Conservation (phyloP, 441 rosid genomes). For the Daphne laureola region DNA sequence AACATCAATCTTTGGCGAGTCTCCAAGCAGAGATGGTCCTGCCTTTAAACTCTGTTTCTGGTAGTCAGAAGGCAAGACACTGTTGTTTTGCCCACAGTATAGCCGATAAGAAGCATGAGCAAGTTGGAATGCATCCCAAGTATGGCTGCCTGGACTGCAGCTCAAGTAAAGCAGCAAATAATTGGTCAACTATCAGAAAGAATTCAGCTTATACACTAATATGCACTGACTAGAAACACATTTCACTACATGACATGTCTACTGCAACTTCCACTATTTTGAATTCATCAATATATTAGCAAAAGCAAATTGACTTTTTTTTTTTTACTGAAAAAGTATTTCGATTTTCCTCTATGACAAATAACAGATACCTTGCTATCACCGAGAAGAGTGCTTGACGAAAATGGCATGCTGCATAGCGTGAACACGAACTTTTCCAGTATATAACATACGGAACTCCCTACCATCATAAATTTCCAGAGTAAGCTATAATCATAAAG, state of each 20-base stretch:
- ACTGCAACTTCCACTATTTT: background rate
- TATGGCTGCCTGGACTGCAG: constrained; percentile 84
- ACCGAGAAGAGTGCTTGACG: constrained; percentile 78
- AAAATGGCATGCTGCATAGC: constrained; percentile 72
- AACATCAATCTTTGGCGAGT: constrained; percentile 74
- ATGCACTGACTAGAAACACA: background rate
- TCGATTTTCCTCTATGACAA: background rate
- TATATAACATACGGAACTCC: constrained; percentile 85
- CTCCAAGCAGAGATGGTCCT: constrained; percentile 76
- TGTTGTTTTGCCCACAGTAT: constrained; percentile 46
- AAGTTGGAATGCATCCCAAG: constrained; percentile 86
- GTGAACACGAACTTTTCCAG: constrained; percentile 59
- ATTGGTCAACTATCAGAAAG: constrained; percentile 7
- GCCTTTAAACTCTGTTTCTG: constrained; percentile 37
- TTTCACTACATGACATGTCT: background rate
- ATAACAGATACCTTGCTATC: constrained; percentile 56
- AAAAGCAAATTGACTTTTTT: background rate
- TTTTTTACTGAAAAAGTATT: background rate
- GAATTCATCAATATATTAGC: too few relatives aligned
- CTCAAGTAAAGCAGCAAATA: constrained; percentile 10
- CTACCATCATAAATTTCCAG: constrained; percentile 32
- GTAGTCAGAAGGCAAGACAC: constrained; percentile 26
- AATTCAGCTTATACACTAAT: constrained; percentile 3
- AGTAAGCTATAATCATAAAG: constrained; percentile 4
- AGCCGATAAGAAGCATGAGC: constrained; percentile 86